Evolutionary conservation across 2,329 filamentous ascomycete genomes (phyloP).

Genomic region (Apiospora marii): DNA sequence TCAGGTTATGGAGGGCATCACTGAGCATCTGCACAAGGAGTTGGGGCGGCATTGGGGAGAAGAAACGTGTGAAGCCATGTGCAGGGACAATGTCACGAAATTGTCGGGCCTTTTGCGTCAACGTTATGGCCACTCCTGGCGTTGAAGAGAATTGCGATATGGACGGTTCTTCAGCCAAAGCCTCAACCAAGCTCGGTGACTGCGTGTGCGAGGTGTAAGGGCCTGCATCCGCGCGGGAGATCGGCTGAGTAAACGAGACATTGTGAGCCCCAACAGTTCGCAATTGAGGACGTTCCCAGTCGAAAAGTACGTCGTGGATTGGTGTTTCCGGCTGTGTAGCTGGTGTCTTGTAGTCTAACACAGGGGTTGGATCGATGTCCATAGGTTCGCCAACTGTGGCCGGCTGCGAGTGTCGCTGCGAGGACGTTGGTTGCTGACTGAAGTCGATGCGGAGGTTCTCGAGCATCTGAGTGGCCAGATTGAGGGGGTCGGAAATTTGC

Average conservation of each 20-base stretch:
- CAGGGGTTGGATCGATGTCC: slow-evolving; percentile 68
- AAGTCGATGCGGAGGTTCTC: slow-evolving; percentile 92
- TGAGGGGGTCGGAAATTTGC: slow-evolving; percentile 77
- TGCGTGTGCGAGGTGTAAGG: slow-evolving; percentile 45
- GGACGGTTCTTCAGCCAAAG: slow-evolving; percentile 84
- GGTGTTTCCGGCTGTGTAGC: slow-evolving; percentile 88
- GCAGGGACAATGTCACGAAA: slow-evolving; percentile 93
- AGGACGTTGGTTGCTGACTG: slow-evolving; percentile 66
- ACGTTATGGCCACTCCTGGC: slow-evolving; percentile 79
- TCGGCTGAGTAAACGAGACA: slow-evolving; percentile 60
- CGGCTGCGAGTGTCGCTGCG: slow-evolving; percentile 42
- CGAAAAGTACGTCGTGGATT: slow-evolving; percentile 77
- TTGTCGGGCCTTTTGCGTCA: slow-evolving; percentile 86
- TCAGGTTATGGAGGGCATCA: slow-evolving; percentile 84
- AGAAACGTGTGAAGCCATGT: slow-evolving; percentile 89
- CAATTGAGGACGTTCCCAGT: slow-evolving; percentile 81
- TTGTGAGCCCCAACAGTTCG: slow-evolving; percentile 57
- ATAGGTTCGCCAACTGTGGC: slow-evolving; percentile 63
- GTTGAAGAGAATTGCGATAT: slow-evolving; percentile 84
- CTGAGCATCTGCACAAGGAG: slow-evolving; percentile 82
- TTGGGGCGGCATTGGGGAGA: slow-evolving; percentile 78
- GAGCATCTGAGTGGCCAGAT: slow-evolving; percentile 93
- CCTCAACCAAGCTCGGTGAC: slow-evolving; percentile 57
- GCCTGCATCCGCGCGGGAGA: slow-evolving; percentile 46
- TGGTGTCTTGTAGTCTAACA: slow-evolving; percentile 61